A percentile compares a stretch with the other conserved stretches of the same genome.
Conservation (phyloP, 495 filamentous ascomycete genomes). For the Neurospora cerealis region DNA sequence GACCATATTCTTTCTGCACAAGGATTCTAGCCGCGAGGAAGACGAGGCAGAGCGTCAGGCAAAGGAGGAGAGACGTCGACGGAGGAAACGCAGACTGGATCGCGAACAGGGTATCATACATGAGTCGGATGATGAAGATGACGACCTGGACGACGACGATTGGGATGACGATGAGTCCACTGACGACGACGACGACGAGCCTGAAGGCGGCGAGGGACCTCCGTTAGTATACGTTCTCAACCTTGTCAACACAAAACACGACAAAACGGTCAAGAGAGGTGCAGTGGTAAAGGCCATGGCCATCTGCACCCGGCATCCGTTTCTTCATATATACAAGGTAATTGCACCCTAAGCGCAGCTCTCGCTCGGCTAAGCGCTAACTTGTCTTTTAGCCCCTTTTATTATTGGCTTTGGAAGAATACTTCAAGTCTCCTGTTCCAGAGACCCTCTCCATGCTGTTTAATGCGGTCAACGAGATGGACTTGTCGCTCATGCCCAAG, state of each 20-base stretch:
- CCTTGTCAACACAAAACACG: constrained; percentile 94
- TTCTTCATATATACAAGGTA: constrained; percentile 97
- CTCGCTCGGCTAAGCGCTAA: constrained; percentile 15
- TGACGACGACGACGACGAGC: constrained; percentile 55
- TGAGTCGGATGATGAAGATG: constrained; percentile 36
- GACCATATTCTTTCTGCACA: constrained; percentile 98
- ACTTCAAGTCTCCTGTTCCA: constrained; percentile 84
- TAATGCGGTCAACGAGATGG: constrained; percentile 90
- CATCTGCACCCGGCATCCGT: constrained; percentile 98
- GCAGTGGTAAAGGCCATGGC: constrained; percentile 98
- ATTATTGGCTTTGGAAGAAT: constrained; percentile 90
- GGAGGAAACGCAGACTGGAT: constrained; percentile 33
- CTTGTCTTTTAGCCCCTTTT: constrained; percentile 60
- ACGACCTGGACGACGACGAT: constrained; percentile 27
- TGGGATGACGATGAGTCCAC: constrained; percentile 36
- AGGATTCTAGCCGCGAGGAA: constrained; percentile 74
- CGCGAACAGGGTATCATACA: constrained; percentile 46
- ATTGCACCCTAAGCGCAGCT: constrained; percentile 5
- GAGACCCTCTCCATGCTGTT: constrained; percentile 88
- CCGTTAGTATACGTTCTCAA: constrained; percentile 98
- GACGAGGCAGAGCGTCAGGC: constrained; percentile 50
- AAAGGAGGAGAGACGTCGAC: constrained; percentile 41
- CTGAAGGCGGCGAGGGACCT: constrained; percentile 61
- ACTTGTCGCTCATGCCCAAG: constrained; percentile 85
- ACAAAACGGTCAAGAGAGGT: constrained; percentile 82